Percentiles rank a stretch among this genome's conserved stretches.
Evolutionary conservation across 345 rosid species (phyloP).

Genomic region (Eucalyptus coolabah): DNA sequence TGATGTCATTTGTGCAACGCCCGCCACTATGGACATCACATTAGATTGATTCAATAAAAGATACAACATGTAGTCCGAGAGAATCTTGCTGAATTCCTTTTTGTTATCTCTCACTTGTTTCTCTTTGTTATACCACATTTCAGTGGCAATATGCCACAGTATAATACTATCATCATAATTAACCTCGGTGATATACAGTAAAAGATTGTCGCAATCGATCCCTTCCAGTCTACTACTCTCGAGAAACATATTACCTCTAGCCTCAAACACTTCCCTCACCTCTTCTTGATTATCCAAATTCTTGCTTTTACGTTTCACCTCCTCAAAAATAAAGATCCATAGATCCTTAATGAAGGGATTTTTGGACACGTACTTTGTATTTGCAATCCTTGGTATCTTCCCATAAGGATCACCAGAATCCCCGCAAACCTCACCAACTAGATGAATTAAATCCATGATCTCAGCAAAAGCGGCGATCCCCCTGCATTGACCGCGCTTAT

Average conservation of each 20-base stretch:
- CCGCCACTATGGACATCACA: not conserved
- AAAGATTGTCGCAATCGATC: fast-evolving
- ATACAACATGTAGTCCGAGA: not conserved
- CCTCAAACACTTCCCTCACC: fast-evolving
- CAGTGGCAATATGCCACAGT: not conserved
- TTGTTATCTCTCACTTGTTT: fast-evolving
- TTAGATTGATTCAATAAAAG: not conserved
- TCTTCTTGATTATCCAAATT: fast-evolving
- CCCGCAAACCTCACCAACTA: too few relatives aligned
- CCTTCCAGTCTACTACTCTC: too few relatives aligned
- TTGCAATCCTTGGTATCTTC: too few relatives aligned
- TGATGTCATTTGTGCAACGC: not conserved
- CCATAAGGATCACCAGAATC: too few relatives aligned
- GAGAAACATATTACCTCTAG: not conserved
- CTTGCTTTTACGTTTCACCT: not conserved
- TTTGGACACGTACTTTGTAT: too few relatives aligned
- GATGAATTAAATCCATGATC: too few relatives aligned
- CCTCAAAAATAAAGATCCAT: not conserved
- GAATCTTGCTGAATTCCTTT: not conserved
- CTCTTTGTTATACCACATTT: not conserved
- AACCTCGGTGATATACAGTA: fast-evolving
- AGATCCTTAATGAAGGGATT: not conserved
- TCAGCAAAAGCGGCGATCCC: not conserved
- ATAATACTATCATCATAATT: fast-evolving
- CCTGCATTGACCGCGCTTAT: fast-evolving